Conservation (phyloP, 225 moss, liverwort and hornwort genomes). For the Ulota crispa region DNA sequence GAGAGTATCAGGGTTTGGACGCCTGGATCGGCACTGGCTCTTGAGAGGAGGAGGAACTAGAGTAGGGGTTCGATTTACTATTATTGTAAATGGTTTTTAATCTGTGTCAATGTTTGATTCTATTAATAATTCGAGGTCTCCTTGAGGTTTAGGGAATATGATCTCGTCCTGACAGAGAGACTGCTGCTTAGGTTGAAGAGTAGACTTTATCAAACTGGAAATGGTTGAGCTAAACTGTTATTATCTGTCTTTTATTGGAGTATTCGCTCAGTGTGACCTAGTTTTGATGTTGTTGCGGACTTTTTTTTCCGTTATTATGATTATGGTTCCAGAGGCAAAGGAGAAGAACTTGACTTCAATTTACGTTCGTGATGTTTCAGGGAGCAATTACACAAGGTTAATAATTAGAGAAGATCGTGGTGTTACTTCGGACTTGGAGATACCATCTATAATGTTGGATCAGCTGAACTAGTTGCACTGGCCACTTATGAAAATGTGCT, state of each 20-base stretch:
- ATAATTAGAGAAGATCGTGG: constrained; percentile 5
- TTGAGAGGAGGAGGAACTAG: constrained; percentile 12
- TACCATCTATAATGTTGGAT: constrained; percentile 30
- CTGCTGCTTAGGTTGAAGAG: constrained; percentile 8
- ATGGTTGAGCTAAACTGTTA: neutral
- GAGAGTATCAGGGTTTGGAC: constrained; percentile 21
- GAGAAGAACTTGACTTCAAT: constrained; percentile 21
- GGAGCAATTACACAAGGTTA: constrained; percentile 21
- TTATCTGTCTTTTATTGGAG: neutral
- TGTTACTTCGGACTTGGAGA: constrained; percentile 20
- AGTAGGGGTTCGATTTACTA: neutral
- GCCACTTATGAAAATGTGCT: constrained; percentile 29
- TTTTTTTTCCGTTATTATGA: neutral
- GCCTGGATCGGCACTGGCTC: constrained; percentile 8
- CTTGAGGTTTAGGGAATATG: neutral
- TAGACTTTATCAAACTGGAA: constrained; percentile 10
- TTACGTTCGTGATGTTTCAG: constrained; percentile 36
- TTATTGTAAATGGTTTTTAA: neutral
- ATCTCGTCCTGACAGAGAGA: neutral
- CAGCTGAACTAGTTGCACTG: constrained; percentile 22
- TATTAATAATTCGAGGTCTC: neutral
- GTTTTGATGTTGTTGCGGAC: neutral
- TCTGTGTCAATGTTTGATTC: neutral
- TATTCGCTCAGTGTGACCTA: neutral
- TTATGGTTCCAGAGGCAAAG: neutral